phyloP scores from a whole-genome alignment of 1,139 yeast species.

The Debaryomycetaceae sp. region DNA sequence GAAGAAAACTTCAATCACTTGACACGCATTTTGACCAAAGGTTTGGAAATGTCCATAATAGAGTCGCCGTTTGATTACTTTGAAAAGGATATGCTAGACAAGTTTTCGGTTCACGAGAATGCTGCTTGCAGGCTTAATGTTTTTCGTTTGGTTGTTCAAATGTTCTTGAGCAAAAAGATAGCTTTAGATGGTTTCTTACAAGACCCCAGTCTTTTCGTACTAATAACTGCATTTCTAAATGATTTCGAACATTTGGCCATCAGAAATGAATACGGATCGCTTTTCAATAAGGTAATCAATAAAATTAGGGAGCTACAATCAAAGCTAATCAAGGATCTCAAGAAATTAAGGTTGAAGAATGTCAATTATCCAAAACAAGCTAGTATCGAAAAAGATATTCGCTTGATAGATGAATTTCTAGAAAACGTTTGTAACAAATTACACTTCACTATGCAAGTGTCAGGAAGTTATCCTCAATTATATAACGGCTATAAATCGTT shows the following conservation, averaged over 20 bases:
- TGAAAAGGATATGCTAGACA: conserved; percentile 15
- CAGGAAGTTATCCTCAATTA: conserved; percentile 55
- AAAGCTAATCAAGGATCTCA: conserved; percentile 47
- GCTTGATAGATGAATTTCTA: not conserved
- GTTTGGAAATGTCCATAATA: conserved; percentile 10
- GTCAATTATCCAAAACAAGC: conserved; percentile 8
- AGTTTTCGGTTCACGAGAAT: conserved; percentile 41
- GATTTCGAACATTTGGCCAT: conserved; percentile 62
- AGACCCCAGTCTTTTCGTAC: not conserved
- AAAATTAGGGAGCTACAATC: conserved; percentile 68
- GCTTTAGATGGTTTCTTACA: not conserved
- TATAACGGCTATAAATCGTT: conserved; percentile 51
- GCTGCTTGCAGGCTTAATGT: conserved; percentile 53
- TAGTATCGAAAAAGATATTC: not conserved
- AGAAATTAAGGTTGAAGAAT: conserved; percentile 34
- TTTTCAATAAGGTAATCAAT: conserved; percentile 55
- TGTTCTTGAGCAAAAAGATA: not conserved
- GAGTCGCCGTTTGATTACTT: conserved; percentile 8
- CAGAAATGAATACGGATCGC: conserved; percentile 60
- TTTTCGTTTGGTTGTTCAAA: conserved; percentile 44
- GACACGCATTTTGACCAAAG: conserved; percentile 12
- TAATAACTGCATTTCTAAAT: conserved; percentile 33
- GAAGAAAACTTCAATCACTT: conserved; percentile 27
- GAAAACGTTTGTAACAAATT: not conserved
- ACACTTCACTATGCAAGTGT: not conserved